Evolutionary conservation across 495 filamentous ascomycete genomes (phyloP).

Genomic region (Wilcoxina mikolae): DNA sequence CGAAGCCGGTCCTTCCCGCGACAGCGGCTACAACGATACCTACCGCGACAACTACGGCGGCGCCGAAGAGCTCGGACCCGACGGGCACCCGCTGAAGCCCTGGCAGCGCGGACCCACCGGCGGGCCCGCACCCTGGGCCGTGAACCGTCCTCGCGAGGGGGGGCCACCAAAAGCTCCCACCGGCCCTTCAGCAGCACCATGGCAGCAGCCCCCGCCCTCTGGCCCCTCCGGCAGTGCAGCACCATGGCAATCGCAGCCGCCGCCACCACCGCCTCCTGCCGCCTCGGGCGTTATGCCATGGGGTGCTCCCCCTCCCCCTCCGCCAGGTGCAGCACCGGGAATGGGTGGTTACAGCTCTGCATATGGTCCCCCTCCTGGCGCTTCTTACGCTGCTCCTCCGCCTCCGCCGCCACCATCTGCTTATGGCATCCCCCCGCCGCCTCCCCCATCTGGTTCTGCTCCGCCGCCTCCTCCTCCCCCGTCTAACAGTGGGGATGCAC

Average conservation of each 20-base stretch:
- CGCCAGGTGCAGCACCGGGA: slow-evolving; percentile 15
- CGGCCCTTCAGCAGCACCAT: slow-evolving; percentile 25
- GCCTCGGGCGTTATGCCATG: slow-evolving; percentile 16
- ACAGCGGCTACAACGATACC: slow-evolving; percentile 34
- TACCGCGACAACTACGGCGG: slow-evolving; percentile 35
- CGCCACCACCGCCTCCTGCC: slow-evolving; percentile 18
- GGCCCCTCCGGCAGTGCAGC: slow-evolving; percentile 16
- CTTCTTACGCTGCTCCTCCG: slow-evolving; percentile 21
- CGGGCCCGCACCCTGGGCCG: slow-evolving; percentile 67
- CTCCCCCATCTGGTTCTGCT: slow-evolving; percentile 15
- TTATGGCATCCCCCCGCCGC: slow-evolving; percentile 23
- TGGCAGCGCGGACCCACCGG: slow-evolving; percentile 88
- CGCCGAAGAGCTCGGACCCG: slow-evolving; percentile 33
- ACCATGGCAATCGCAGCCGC: slow-evolving; percentile 21
- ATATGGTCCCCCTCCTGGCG: slow-evolving; percentile 27
- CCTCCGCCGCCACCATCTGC: slow-evolving; percentile 22
- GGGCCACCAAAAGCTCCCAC: slow-evolving; percentile 20
- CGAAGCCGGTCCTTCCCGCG: slow-evolving; percentile 63
- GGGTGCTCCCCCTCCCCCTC: slow-evolving; percentile 17
- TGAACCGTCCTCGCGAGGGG: slow-evolving; percentile 26
- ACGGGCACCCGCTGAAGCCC: slow-evolving; percentile 51
- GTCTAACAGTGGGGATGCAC: slow-evolving; percentile 17
- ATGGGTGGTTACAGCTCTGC: slow-evolving; percentile 24
- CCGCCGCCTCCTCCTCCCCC: slow-evolving; percentile 25
- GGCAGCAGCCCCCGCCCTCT: slow-evolving; percentile 35